Evolutionary conservation across 371 early-diverging fungal species (phyloP).

Genomic region (Saksenaea vasiformis): DNA sequence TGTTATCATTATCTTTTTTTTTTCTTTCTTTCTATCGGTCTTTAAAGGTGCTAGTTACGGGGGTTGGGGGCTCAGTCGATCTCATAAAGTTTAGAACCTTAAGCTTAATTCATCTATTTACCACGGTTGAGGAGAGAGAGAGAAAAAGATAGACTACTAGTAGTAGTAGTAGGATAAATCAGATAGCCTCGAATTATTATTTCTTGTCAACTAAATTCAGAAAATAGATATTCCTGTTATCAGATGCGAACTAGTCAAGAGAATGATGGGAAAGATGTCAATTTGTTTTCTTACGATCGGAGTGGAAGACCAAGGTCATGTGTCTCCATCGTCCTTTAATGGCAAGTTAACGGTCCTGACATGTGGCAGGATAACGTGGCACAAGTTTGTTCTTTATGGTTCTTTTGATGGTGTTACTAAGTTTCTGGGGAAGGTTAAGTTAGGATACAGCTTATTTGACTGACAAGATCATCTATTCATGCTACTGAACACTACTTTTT

Average conservation of each 20-base stretch:
- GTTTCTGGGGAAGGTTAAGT: too few species aligned
- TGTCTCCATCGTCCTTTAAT: not conserved
- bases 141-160: too few species aligned
- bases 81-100: too few species aligned
- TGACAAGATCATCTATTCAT: not conserved
- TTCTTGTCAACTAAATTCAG: too few species aligned
- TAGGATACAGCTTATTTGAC: too few species aligned
- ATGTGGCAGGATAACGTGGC: conserved; percentile 5
- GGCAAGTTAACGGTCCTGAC: not conserved
- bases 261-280: not conserved
- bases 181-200: too few species aligned
- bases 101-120: not conserved
- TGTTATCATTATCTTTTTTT: not conserved
- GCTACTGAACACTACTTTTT: not conserved
- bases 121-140: too few species aligned
- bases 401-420: not conserved
- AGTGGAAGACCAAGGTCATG: conserved; percentile 1
- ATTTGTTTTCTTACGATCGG: not conserved
- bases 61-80: too few species aligned
- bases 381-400: not conserved
- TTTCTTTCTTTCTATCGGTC: not conserved
- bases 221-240: too few species aligned
- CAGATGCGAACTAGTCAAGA: not conserved
- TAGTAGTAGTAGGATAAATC: too few species aligned
- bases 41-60: not conserved